Evolutionary conservation across 1,284 basidiomycete species (phyloP), one percentile per base, ranked within the genome.

Genomic region (Cutaneotrichosporon cyanovorans): DNA sequence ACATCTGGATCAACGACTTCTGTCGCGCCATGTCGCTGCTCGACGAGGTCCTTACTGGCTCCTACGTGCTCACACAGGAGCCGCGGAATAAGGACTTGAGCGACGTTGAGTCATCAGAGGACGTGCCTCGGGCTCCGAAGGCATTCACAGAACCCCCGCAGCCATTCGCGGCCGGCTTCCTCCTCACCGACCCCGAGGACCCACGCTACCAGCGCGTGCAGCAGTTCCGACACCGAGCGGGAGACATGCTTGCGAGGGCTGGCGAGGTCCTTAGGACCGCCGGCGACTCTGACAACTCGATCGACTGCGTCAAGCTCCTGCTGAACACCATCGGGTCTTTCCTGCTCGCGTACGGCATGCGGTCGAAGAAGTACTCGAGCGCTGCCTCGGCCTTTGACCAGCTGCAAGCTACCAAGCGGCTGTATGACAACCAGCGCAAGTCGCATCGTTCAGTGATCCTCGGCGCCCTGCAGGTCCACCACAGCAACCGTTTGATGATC

Each of bases 1-100:
- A 76, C 48, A 75, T 80, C 16, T 82, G 83, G 73, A 81, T 85
- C 25, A 96, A 95, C 66, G 91, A 96, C 68, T 95, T 97, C 66
- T 97, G 92, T 70, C 81, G 93, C 77, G 83, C 74, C 51, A 76
- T 75, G 19, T 57, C 57, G 37, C 50, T 67, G 21, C 47, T 69
- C 15, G 64, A 68, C 50, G 63, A 61, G 45, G 53, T 58, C 6
- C 42, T 64, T 14, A 54, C 56, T 23, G 65, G 61, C 2, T 55
- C 57, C 0, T 60, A 65, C 52, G 62, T 61, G 28, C 53, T 66
- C 44, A 51, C 71, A 45, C 59, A 63, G 40, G 68, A 75, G 25
- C 25, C 12, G 25, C 25, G 8, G 25, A 12, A 28, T 12, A 28
- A 28, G 25, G 25, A 28, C 12, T 12, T 28, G 7, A 28, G 25